Percentiles rank a stretch among this genome's conserved stretches.
phyloP scores from a whole-genome alignment of 306 rosid genomes.

The Gastrolobium villosum region DNA sequence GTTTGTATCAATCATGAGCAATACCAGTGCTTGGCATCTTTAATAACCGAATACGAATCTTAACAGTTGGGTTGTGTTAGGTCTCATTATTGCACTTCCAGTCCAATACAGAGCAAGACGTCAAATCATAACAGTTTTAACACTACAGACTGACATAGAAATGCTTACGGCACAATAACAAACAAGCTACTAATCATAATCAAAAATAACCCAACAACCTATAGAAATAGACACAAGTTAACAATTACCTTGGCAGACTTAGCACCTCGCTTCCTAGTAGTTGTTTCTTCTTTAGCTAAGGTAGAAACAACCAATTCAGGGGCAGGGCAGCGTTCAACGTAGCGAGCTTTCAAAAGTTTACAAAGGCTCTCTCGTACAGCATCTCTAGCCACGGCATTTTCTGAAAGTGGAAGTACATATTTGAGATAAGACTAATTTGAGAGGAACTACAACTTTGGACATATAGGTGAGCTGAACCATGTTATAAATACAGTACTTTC shows the following conservation, averaged over 20 bases:
- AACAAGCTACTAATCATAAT: constrained; percentile 12
- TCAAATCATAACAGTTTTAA: neutral
- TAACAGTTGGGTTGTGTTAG: neutral
- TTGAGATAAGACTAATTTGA: constrained; percentile 34
- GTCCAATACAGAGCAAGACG: neutral
- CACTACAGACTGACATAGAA: constrained; percentile 17
- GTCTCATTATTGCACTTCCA: neutral
- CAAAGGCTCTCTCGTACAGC: constrained; percentile 61
- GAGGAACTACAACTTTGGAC: constrained; percentile 3
- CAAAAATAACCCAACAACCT: constrained; percentile 10
- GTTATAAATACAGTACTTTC: constrained; percentile 21
- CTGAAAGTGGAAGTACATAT: constrained; percentile 54
- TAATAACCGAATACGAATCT: neutral
- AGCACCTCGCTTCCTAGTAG: constrained; percentile 69
- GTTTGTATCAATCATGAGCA: neutral
- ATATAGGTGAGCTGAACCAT: constrained; percentile 28
- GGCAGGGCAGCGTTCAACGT: constrained; percentile 85
- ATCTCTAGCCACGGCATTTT: constrained; percentile 57
- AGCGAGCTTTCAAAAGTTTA: constrained; percentile 69
- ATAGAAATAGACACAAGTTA: constrained; percentile 40
- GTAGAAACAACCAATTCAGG: constrained; percentile 69
- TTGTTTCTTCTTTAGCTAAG: constrained; percentile 51
- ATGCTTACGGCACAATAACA: neutral
- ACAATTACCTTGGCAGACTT: constrained; percentile 77
- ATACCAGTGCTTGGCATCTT: constrained; percentile 7